Base-by-base conservation (phyloP, 768 basidiomycete species). In the Lactarius hengduanensis region DNA sequence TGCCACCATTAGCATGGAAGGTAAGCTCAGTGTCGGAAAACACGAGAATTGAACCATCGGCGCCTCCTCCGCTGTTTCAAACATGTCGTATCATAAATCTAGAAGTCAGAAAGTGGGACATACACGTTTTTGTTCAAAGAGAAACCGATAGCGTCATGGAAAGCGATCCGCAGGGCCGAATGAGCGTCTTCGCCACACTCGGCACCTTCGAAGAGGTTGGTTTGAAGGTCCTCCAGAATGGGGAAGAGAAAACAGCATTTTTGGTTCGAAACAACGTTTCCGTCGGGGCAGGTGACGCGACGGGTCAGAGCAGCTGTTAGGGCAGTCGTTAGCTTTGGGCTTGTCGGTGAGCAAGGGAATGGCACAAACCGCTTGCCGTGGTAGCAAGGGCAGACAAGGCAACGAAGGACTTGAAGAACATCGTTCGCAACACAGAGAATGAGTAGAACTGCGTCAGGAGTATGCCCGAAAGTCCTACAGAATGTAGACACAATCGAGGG, bases 171-270 rank as follows among this genome's bases (percentile, higher is more conserved):
- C 22, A 74, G 63, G 28, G 73, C 68, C 41, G 72, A 73, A 57
- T 75, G 74, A 9, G 72, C 76, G 11, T 74, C 74, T 55, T 77
- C 76, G 30, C 72, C 72, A 63, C 77, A 77, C 61, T 72, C 28
- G 18, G 70, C 74, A 40, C 66, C 61, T 54, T 71, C 64, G 66
- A 76, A 77, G 18, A 76, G 59, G 63, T 75, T 74, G 22, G 57
- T 43, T 62, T 77, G 68, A 22, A 78, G 71, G 65, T 78, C 76
- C 10, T 75, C 73, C 11, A 72, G 43, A 45, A 45, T 16, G 16
- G 41, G 41, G 43, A 45, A 45, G 43, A 45, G 43, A n/a, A 20
- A 20, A 20, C 43, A 45, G 20, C 43, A 45, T 10, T 0, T 1
- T n/a, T n/a, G 8, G 43, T 45, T 45, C 43, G 20, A n/a, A 45